phyloP scores from a whole-genome alignment of 371 early-diverging fungal species.

The Encephalitozoon hellem region DNA sequence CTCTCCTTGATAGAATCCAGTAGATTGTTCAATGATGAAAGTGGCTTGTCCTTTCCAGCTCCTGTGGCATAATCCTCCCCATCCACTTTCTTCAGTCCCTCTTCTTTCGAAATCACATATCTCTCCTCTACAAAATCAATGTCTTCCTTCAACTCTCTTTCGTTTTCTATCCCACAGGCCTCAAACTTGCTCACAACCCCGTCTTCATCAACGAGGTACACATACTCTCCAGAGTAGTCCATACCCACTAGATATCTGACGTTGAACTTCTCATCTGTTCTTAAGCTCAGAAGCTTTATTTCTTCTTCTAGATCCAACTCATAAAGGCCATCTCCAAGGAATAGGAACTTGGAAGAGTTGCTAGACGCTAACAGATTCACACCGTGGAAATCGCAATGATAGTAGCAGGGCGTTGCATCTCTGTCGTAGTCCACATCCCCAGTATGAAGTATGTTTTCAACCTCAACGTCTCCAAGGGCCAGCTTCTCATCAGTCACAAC shows the following conservation, averaged over 20 bases:
- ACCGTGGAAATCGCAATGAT: slow-evolving; percentile 1
- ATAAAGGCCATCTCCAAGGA: not conserved
- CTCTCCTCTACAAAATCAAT: not conserved
- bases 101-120: not conserved
- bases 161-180: not conserved
- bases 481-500: not conserved
- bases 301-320: not conserved
- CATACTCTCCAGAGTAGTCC: not conserved
- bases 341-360: not conserved
- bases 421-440: slow-evolving; percentile 10
- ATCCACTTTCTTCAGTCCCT: not conserved
- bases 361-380: not conserved
- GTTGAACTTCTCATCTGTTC: not conserved
- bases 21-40: not conserved
- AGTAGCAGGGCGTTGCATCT: not conserved
- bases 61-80: not conserved
- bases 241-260: slow-evolving; percentile 5
- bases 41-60: not conserved
- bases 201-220: not conserved
- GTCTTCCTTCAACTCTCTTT: not conserved
- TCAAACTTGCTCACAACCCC: slow-evolving; percentile 6
- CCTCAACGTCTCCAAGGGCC: not conserved
- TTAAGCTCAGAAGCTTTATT: not conserved
- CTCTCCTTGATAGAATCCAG: not conserved
- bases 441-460: not conserved